Evolutionary conservation across 345 rosid genomes (phyloP).

Genomic region (Pelargonium nanum): DNA sequence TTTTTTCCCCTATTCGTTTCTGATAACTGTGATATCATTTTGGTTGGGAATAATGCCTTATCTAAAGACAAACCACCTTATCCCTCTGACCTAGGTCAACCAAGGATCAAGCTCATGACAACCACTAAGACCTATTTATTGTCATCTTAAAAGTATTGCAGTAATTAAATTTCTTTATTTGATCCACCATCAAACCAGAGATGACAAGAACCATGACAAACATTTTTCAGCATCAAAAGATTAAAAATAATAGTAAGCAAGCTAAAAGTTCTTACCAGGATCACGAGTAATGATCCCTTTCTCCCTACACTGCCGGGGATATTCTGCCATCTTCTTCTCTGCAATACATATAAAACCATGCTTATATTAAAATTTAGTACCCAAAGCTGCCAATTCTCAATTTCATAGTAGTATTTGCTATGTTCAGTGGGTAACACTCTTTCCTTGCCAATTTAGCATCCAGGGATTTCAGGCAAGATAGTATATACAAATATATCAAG

Average conservation of each 20-base stretch:
- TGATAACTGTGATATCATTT: no score
- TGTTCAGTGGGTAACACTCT: not conserved
- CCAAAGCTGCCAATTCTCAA: not conserved
- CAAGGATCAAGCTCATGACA: no score
- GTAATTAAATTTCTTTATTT: no score
- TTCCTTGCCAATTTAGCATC: not conserved
- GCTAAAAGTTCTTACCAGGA: constrained; percentile 18
- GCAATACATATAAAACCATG: constrained; percentile 8
- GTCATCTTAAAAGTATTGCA: not conserved
- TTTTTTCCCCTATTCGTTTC: no score
- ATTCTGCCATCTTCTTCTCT: constrained; percentile 39
- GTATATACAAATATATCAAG: not conserved
- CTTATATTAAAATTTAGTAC: not conserved
- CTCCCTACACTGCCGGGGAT: constrained; percentile 25
- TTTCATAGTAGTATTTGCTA: not conserved
- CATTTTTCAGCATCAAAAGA: not conserved
- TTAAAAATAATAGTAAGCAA: not conserved
- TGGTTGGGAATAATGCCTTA: no score
- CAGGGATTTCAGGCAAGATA: not conserved
- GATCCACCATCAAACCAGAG: not conserved
- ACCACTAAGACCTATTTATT: not conserved
- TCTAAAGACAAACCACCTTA: no score
- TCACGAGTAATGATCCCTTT: constrained; percentile 24
- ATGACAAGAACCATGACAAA: no score
- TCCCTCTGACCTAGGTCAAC: no score